phyloP scores from a whole-genome alignment of 331 rosid genomes.

The Ulmus americana region DNA sequence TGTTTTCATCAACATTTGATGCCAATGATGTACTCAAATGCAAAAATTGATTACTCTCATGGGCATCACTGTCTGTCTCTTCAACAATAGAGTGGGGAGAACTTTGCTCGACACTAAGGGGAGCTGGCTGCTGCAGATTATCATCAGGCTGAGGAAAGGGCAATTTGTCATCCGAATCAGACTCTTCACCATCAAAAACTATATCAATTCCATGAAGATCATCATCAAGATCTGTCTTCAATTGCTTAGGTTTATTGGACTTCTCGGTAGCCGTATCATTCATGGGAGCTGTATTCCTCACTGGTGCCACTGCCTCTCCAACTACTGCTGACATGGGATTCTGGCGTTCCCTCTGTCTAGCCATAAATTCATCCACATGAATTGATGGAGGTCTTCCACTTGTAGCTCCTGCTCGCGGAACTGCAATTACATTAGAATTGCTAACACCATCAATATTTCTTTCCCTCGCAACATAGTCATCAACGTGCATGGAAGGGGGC shows the following conservation, averaged over 20 bases:
- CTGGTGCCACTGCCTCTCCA: conserved; percentile 56
- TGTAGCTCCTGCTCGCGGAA: conserved; percentile 74
- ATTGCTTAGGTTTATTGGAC: conserved; percentile 62
- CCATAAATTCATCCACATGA: conserved; percentile 98
- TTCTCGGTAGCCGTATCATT: conserved; percentile 56
- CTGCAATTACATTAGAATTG: conserved; percentile 68
- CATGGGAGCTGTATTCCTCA: conserved; percentile 48
- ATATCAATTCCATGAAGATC: conserved; percentile 97
- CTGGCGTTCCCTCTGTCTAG: conserved; percentile 96
- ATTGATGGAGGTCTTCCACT: conserved; percentile 98
- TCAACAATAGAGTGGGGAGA: conserved; percentile 95
- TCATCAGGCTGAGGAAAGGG: conserved; percentile 91
- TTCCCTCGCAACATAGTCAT: conserved; percentile 95
- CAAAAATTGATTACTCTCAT: conserved; percentile 60
- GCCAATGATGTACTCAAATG: conserved; percentile 55
- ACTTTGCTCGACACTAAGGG: conserved; percentile 63
- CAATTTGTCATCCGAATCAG: conserved; percentile 82
- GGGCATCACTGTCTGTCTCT: conserved; percentile 82
- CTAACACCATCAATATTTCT: conserved; percentile 71
- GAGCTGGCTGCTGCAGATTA: conserved; percentile 67
- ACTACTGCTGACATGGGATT: conserved; percentile 62
- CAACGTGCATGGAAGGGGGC: conserved; percentile 99
- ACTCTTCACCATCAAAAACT: conserved; percentile 89
- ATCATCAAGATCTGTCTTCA: conserved; percentile 78
- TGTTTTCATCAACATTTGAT: conserved; percentile 71